Base-by-base conservation (phyloP, 176 grass and related monocot genomes). In the Canna indica region DNA sequence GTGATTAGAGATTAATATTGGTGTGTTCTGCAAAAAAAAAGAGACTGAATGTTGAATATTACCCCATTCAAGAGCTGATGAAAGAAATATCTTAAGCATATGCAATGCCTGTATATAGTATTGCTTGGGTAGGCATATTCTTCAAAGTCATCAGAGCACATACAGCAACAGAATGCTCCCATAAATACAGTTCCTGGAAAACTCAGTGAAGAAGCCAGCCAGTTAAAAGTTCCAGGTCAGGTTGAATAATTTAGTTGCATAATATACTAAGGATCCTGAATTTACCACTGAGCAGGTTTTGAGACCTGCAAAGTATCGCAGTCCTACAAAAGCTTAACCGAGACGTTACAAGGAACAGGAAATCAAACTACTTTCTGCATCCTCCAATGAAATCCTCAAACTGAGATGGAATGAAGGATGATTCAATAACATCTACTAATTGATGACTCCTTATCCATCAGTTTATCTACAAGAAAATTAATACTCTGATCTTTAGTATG, bases 51-150 rank as follows among this genome's bases (percentile, higher is more conserved):
- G 63, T 66, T 17, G 11, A 39, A 22, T n/a, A 24, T 38, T 66
- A 66, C 63, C 63, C 63, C 63, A 66, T 24, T 38, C 63, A 66
- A 66, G 18, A 39, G 63, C 18, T 66, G 63, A 66, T 66, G 63
- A 66, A 66, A 38, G 20, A 66, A 66, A 66, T 66, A 66, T 66
- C 63, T 38, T 41, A 66, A 38, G 35, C 63, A 66, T 38, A 39
- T 38, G 63, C 20, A 39, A 24, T 66, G 63, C 35, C 35, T 33
- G 39, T 66, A 66, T 66, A 66, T 3, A 18, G 32, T 33, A 66
- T 38, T 66, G 63, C 34, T 41, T 39, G 63, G 20, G 32, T 66
- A 25, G 35, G 63, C 34, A 39, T 66, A 39, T 22, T 66, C 63
- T 66, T 41, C 63, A 66, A 66, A 66, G 63, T 66, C 63, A 7